Evolutionary conservation across 1,139 yeast species (phyloP).

Genomic region (Candida pseudocylindracea): DNA sequence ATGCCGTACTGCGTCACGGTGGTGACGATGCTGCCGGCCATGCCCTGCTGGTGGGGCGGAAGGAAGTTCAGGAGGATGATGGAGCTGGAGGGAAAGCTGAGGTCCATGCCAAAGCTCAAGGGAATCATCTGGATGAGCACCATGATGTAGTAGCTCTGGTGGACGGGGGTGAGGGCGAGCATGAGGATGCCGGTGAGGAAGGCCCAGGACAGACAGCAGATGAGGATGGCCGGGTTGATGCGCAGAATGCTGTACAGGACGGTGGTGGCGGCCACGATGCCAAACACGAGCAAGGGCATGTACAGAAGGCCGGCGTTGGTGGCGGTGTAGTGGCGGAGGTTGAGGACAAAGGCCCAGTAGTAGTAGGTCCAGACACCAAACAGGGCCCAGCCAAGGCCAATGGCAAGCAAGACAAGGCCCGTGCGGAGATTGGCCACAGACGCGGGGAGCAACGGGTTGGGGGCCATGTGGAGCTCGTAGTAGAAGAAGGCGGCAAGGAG

Average conservation of each 20-base stretch:
- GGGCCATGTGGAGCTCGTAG: constrained; percentile 9
- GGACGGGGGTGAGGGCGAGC: constrained; percentile 23
- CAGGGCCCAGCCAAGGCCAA: constrained; percentile 32
- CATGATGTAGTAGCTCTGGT: constrained; percentile 22
- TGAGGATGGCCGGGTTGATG: constrained; percentile 19
- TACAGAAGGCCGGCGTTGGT: constrained; percentile 20
- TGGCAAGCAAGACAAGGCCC: constrained; percentile 13
- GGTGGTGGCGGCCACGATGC: constrained; percentile 20
- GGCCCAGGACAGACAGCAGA: constrained; percentile 18
- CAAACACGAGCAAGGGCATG: constrained; percentile 21
- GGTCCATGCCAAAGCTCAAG: constrained; percentile 39
- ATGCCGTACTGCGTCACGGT: constrained; percentile 43
- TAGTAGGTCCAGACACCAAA: constrained; percentile 29
- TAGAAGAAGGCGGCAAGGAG: constrained; percentile 12
- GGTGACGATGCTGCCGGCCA: constrained; percentile 40
- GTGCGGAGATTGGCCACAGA: constrained; percentile 15
- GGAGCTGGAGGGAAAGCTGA: constrained; percentile 42
- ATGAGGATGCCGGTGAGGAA: constrained; percentile 24
- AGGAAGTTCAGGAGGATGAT: constrained; percentile 25
- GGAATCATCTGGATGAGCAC: constrained; percentile 24
- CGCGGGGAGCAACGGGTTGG: constrained; percentile 22
- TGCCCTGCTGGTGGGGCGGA: constrained; percentile 34
- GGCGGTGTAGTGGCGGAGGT: constrained; percentile 21
- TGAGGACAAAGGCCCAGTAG: constrained; percentile 18
- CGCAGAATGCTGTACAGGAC: constrained; percentile 19